Evolutionary conservation across 2,329 filamentous ascomycete genomes (phyloP).

Genomic region (Alternaria brassicicola): DNA sequence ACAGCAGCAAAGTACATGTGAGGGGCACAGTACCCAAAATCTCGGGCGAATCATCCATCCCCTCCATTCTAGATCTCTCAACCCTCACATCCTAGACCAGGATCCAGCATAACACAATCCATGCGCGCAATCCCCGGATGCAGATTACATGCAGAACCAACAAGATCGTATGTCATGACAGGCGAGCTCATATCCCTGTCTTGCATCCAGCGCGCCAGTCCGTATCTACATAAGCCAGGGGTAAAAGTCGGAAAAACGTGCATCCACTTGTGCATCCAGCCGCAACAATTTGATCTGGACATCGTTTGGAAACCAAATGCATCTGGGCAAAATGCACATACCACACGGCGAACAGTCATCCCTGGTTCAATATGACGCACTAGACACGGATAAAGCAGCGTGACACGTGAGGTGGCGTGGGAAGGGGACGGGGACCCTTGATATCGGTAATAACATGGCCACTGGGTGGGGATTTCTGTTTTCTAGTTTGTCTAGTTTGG

Average conservation of each 20-base stretch:
- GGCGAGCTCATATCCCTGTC: background rate
- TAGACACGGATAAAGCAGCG: background rate
- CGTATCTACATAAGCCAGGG: constrained; percentile 2
- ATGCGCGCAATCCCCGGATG: background rate
- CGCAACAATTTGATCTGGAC: background rate
- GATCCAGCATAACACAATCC: background rate
- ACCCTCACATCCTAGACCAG: background rate
- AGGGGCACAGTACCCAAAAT: background rate
- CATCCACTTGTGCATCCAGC: background rate
- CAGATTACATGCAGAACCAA: background rate
- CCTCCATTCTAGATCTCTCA: background rate
- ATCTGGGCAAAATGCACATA: background rate
- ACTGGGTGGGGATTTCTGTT: background rate
- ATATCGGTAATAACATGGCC: background rate
- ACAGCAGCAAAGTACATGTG: background rate
- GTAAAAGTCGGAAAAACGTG: background rate
- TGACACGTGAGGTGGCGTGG: background rate
- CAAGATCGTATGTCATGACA: background rate
- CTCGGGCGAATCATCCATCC: background rate
- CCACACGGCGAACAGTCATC: background rate
- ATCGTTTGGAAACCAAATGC: background rate
- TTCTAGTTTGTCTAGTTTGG: background rate
- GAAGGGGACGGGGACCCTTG: background rate
- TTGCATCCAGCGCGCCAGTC: background rate
- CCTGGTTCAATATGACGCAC: background rate